Percentiles rank a stretch among this genome's conserved stretches.
These are phyloP conservation scores for Hura crepitans DNA, from an alignment of 441 rosid species.

Conservation along the genomic window DNA sequence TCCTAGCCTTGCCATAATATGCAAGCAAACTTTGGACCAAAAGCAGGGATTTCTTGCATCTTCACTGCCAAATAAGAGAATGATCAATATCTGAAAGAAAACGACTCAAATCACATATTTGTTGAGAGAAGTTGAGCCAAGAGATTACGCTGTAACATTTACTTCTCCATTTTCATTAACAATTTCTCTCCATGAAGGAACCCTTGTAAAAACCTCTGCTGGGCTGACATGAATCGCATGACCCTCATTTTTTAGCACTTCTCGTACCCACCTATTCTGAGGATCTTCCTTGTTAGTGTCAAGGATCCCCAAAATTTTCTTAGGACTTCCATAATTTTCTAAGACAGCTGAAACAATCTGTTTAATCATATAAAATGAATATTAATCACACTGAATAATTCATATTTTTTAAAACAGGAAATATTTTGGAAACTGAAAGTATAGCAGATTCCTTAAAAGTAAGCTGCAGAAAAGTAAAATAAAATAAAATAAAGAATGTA, in stretches of 20 bases:
- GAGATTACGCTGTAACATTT: slow-evolving; percentile 61
- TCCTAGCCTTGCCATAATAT: slow-evolving; percentile 87
- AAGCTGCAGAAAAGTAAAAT: background rate
- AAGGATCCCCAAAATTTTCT: slow-evolving; percentile 39
- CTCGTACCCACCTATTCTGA: slow-evolving; percentile 65
- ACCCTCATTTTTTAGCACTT: slow-evolving; percentile 69
- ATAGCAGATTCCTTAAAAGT: background rate
- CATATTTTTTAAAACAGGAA: background rate
- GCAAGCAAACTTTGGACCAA: slow-evolving; percentile 89
- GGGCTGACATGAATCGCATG: slow-evolving; percentile 44
- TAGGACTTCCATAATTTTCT: slow-evolving; percentile 61
- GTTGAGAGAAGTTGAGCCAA: slow-evolving; percentile 24
- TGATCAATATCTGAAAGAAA: slow-evolving; percentile 20
- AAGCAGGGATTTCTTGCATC: slow-evolving; percentile 68
- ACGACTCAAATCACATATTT: slow-evolving; percentile 9
- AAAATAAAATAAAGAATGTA: background rate
- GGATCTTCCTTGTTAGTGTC: slow-evolving; percentile 34
- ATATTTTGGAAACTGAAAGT: background rate
- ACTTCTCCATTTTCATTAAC: slow-evolving; percentile 81
- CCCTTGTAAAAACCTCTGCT: slow-evolving; percentile 37
- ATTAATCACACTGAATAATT: background rate
- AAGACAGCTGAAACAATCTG: slow-evolving; percentile 85
- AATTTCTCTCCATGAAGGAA: slow-evolving; percentile 74
- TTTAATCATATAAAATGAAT: slow-evolving; percentile 17
- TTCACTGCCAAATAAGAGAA: slow-evolving; percentile 50